These are phyloP conservation scores for Podospora pseudocomata DNA, from an alignment of 495 filamentous ascomycete genomes.

Conservation along the genomic window DNA sequence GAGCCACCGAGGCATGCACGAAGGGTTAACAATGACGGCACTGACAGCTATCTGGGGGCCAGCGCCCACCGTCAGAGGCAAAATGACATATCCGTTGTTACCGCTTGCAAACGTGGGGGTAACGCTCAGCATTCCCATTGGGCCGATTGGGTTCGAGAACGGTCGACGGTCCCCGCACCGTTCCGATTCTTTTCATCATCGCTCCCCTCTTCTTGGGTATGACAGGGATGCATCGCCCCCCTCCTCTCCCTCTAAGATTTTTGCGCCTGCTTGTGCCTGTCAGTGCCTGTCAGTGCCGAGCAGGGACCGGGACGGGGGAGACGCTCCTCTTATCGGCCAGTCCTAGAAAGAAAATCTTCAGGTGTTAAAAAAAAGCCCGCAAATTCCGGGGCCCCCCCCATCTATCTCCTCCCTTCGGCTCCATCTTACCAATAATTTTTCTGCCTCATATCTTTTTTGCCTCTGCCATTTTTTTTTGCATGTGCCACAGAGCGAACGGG, in stretches of 20 bases:
- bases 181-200: conserved; percentile 18
- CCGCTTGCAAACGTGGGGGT: background rate
- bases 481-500: conserved; percentile 12
- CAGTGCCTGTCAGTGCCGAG: conserved; percentile 2
- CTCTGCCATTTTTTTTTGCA: conserved; percentile 9
- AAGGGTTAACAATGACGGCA: background rate
- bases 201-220: conserved; percentile 8
- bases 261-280: conserved; percentile 11
- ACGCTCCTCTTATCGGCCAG: background rate
- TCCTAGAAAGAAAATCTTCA: background rate
- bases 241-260: conserved; percentile 17
- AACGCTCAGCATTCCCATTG: conserved; percentile 8
- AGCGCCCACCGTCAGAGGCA: background rate
- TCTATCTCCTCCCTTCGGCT: background rate
- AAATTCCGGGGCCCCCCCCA: conserved; percentile 13
- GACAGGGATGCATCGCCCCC: conserved; percentile 11
- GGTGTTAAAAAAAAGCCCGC: conserved; percentile 11
- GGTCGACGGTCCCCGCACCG: conserved; percentile 1
- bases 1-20: conserved; percentile 10
- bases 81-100: background rate
- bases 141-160: conserved; percentile 9
- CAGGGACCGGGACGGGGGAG: background rate
- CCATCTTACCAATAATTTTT: background rate
- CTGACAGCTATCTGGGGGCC: conserved; percentile 7
- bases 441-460: conserved; percentile 1